phyloP scores from a whole-genome alignment of 805 yeast genomes.

The Wickerhamomyces queroliae region DNA sequence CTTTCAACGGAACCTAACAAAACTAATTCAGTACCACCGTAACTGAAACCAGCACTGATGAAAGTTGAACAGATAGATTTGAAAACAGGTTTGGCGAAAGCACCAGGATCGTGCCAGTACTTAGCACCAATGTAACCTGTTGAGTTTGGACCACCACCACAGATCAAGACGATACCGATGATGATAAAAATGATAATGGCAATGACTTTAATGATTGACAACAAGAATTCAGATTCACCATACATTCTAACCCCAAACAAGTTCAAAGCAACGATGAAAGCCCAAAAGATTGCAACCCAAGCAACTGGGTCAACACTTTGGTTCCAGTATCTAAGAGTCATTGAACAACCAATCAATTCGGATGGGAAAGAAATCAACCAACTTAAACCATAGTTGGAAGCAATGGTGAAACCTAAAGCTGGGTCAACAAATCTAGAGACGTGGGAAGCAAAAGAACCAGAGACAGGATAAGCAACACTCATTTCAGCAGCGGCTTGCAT shows the following conservation, averaged over 20 bases:
- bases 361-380: constrained; percentile 54
- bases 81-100: constrained; percentile 47
- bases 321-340: constrained; percentile 54
- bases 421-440: constrained; percentile 50
- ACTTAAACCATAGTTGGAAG: constrained; percentile 47
- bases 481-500: constrained; percentile 56
- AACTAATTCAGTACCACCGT: constrained; percentile 68
- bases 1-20: constrained; percentile 78
- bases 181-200: constrained; percentile 44
- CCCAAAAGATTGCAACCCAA: constrained; percentile 53
- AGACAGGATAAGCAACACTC: constrained; percentile 45
- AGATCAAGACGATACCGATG: constrained; percentile 38
- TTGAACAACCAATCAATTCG: constrained; percentile 55
- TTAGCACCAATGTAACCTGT: constrained; percentile 32
- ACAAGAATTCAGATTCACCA: constrained; percentile 48
- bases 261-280: constrained; percentile 39
- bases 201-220: constrained; percentile 40
- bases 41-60: constrained; percentile 73
- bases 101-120: constrained; percentile 49
- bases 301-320: constrained; percentile 42
- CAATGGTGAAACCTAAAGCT: constrained; percentile 48
- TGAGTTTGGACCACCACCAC: constrained; percentile 43
- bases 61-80: constrained; percentile 71
- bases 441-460: constrained; percentile 47
- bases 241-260: constrained; percentile 47